These are phyloP conservation scores for Corinectria fuckeliana DNA, from an alignment of 2,329 filamentous ascomycete species.

Conservation along the genomic window DNA sequence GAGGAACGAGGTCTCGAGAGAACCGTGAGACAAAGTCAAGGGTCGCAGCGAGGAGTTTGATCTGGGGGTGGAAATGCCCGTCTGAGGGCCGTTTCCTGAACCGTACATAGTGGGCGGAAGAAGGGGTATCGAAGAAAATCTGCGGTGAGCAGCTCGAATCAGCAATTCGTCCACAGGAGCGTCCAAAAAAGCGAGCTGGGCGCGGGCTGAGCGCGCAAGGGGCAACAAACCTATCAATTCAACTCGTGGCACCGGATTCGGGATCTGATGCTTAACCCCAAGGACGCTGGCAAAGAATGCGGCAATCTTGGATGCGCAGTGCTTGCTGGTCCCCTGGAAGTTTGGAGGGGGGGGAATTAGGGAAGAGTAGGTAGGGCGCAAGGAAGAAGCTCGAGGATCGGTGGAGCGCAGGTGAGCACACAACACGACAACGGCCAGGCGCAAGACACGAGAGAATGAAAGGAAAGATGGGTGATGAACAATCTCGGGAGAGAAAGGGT, in stretches of 20 bases:
- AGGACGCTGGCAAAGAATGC: slow-evolving; percentile 37
- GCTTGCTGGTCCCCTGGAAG: slow-evolving; percentile 39
- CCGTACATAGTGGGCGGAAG: slow-evolving; percentile 76
- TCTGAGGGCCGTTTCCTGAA: slow-evolving; percentile 82
- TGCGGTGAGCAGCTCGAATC: slow-evolving; percentile 26
- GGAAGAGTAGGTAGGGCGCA: slow-evolving; percentile 18
- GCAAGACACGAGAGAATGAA: slow-evolving; percentile 25
- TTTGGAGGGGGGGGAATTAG: slow-evolving; percentile 39
- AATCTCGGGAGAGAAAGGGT: slow-evolving; percentile 37
- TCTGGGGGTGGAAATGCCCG: slow-evolving; percentile 94
- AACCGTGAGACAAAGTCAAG: slow-evolving; percentile 88
- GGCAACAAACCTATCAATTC: slow-evolving; percentile 42
- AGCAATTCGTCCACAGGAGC: slow-evolving; percentile 14
- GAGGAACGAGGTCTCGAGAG: slow-evolving; percentile 94
- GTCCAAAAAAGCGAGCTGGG: neutral
- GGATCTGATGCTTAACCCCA: slow-evolving; percentile 35
- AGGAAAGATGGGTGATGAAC: slow-evolving; percentile 35
- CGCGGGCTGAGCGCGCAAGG: neutral
- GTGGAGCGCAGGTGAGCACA: slow-evolving; percentile 36
- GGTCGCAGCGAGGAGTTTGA: slow-evolving; percentile 92
- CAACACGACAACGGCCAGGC: slow-evolving; percentile 40
- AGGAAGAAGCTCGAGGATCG: slow-evolving; percentile 30
- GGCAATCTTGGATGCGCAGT: slow-evolving; percentile 36
- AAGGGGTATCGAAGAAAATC: slow-evolving; percentile 52
- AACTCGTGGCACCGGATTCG: slow-evolving; percentile 35